Base-by-base conservation (phyloP, 106 monocot species). In the Platanthera guangdongensis region DNA sequence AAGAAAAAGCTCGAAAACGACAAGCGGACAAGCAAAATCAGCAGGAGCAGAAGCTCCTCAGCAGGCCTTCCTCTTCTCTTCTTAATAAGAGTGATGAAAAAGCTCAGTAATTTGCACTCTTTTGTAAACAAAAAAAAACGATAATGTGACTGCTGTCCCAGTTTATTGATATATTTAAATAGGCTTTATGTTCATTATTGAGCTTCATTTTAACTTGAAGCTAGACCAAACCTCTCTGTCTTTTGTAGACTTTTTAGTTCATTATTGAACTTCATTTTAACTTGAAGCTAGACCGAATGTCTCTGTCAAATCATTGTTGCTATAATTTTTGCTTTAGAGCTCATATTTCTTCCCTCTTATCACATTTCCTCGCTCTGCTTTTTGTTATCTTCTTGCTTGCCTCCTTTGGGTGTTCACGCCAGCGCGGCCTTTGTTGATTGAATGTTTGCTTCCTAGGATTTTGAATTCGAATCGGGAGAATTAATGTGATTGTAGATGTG, bases 1-100 rank as follows among this genome's bases (percentile, higher is more conserved):
- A 83, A 72, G 87, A 93, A n/a, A 95, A 95, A 79, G 84, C 87
- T 50, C 77, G 78, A 2, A 79, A 81, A 53, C 90, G 86, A 59
- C 86, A 81, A 67, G 47, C 74, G 9, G 83, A 86, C 21, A 73
- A 67, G 63, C 84, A 88, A 65, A 76, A 52, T 32, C 83, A 84
- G 15, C 73, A 75, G n/a, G 60, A 84, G n/a, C 84, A 87, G 47
- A 81, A 81, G 30, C 81, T 84, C 50, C 78, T 84, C 47, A 53
- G 50, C 81, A 85, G 83, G 76, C 75, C 83, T 67, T 80, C 85
- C 67, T 80, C 57, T 59, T 50, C 72, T 51, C 22, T 75, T 57
- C 62, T 76, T 79, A 67, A 62, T 73, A 30, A 65, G 65, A 65
- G 5, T 60, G 19, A 60, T 18, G 19, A 60, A 39, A 39, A 39